Conservation (phyloP, 1,139 yeast genomes). For the Blastobotrys niveus region DNA sequence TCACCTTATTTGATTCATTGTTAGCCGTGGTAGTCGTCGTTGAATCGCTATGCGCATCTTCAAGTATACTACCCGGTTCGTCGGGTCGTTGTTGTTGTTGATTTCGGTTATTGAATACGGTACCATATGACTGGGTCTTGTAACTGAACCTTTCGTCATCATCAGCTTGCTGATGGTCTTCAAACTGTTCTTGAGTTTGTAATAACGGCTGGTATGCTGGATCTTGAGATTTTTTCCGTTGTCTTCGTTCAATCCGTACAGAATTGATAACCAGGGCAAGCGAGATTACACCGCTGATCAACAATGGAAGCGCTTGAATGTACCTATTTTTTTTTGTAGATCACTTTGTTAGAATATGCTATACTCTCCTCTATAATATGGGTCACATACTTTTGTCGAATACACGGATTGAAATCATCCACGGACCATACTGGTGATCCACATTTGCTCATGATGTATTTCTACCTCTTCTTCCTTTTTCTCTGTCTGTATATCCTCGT, state of each 20-base stretch:
- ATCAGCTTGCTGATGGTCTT: constrained; percentile 16
- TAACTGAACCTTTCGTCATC: constrained; percentile 13
- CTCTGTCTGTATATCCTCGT: too few relatives aligned
- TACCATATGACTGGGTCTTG: constrained; percentile 18
- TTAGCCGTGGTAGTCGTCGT: constrained; percentile 6
- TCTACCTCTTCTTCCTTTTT: too few relatives aligned
- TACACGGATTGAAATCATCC: constrained; percentile 28
- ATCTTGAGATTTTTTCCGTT: constrained; percentile 13
- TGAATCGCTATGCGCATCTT: too few relatives aligned
- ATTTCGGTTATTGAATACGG: constrained; percentile 13
- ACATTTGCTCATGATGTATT: constrained; percentile 16
- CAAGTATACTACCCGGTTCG: neutral
- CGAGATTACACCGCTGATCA: constrained; percentile 19
- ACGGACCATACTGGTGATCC: constrained; percentile 25
- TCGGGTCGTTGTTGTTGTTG: neutral
- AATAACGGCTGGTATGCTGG: constrained; percentile 24
- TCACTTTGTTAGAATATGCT: neutral
- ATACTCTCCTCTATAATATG: too few relatives aligned
- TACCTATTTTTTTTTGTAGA: constrained; percentile 16
- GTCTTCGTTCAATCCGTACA: constrained; percentile 17
- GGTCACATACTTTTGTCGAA: constrained; percentile 26
- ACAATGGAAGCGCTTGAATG: constrained; percentile 25
- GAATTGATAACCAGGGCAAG: constrained; percentile 16
- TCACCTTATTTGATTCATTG: constrained; percentile 16
- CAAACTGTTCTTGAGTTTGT: constrained; percentile 10